Evolutionary conservation across 169 alveolate genomes (phyloP).

Genomic region (Amoebophrya sp.): DNA sequence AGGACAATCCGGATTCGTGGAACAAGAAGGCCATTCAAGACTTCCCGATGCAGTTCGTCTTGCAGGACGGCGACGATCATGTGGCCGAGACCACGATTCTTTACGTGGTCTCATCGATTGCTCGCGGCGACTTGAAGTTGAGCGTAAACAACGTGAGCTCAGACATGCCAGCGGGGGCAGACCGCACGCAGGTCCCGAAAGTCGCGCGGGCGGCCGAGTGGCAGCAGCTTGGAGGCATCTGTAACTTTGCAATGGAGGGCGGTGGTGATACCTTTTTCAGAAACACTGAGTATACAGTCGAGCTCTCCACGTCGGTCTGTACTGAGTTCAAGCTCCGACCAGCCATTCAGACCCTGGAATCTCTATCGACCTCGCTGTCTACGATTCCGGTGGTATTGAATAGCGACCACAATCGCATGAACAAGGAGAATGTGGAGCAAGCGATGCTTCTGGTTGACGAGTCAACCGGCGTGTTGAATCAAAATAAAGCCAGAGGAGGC

Average conservation of each 20-base stretch:
- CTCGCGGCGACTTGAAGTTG: neutral
- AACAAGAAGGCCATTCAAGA: neutral
- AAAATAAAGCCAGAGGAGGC: neutral
- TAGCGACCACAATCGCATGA: neutral
- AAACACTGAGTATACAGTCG: neutral
- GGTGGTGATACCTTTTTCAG: neutral
- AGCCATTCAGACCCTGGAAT: neutral
- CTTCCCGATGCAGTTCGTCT: neutral
- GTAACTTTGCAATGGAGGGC: neutral
- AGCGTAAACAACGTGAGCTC: neutral
- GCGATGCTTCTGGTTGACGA: neutral
- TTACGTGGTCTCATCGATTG: neutral
- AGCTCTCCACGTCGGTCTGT: neutral
- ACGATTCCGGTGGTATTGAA: neutral
- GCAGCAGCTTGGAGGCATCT: neutral
- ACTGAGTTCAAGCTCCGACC: neutral
- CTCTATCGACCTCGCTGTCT: neutral
- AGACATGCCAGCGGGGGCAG: neutral
- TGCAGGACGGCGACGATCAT: neutral
- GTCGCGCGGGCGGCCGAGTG: neutral
- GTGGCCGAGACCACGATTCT: slow-evolving; percentile 18
- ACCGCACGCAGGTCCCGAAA: neutral
- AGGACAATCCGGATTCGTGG: neutral
- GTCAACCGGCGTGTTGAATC: neutral
- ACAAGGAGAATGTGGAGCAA: neutral